These are phyloP conservation scores for Allantophomopsis lycopodina DNA, from an alignment of 2,329 filamentous ascomycete species.

Conservation along the genomic window DNA sequence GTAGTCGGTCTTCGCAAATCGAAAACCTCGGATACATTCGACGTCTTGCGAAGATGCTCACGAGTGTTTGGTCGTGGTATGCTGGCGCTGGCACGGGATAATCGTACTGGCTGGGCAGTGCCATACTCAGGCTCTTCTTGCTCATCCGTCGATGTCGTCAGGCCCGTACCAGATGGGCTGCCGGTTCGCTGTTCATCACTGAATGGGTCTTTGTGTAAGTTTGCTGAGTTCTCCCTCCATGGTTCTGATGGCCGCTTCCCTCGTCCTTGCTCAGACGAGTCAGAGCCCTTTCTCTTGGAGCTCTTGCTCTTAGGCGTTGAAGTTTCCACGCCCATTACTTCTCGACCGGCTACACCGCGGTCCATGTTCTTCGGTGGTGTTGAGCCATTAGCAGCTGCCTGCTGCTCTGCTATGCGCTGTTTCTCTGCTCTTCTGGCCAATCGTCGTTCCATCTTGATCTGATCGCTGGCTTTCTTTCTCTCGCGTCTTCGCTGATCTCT, in stretches of 20 bases:
- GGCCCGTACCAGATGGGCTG: conserved; percentile 13
- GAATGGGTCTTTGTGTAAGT: conserved; percentile 4
- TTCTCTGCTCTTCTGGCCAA: conserved; percentile 55
- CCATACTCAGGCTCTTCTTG: conserved; percentile 24
- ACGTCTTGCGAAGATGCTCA: conserved; percentile 28
- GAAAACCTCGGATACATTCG: conserved; percentile 37
- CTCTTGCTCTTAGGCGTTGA: conserved; percentile 43
- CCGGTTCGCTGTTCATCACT: conserved; percentile 7
- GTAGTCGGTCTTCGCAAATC: conserved; percentile 19
- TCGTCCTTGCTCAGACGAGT: conserved; percentile 18
- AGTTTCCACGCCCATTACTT: conserved; percentile 39
- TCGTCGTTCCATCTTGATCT: conserved; percentile 50
- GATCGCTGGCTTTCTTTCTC: conserved; percentile 54
- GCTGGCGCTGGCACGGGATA: conserved; percentile 29
- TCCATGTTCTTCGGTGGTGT: conserved; percentile 42
- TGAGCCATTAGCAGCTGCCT: conserved; percentile 34
- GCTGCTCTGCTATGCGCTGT: conserved; percentile 42
- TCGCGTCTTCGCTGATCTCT: conserved; percentile 72
- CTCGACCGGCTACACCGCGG: conserved; percentile 45
- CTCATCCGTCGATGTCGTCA: conserved; percentile 15
- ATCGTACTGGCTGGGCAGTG: conserved; percentile 30
- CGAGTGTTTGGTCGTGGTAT: conserved; percentile 21
- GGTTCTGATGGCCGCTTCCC: conserved; percentile 16
- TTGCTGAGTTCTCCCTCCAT: conserved; percentile 9
- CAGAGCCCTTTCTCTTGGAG: conserved; percentile 34